A percentile compares a stretch with the other conserved stretches of the same genome.
Evolutionary conservation across 768 basidiomycete species (phyloP).

Genomic region (Nidularia pulvinata): DNA sequence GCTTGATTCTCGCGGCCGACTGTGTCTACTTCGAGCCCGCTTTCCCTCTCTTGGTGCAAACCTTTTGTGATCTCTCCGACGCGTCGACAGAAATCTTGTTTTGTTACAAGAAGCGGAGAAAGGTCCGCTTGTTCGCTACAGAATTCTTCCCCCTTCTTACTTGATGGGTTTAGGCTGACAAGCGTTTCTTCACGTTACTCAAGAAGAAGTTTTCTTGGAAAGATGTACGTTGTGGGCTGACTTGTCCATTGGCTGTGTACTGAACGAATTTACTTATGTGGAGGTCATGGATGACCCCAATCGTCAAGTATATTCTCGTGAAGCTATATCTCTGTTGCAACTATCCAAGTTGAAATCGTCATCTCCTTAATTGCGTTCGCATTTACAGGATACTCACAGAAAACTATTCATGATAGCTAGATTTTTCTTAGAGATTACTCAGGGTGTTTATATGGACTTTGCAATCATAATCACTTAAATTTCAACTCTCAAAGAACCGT

Average conservation of each 20-base stretch:
- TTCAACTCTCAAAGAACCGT: too few relatives aligned
- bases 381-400: not conserved
- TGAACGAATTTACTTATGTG: not conserved
- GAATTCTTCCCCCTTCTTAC: not conserved
- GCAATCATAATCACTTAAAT: not conserved
- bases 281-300: constrained; percentile 69
- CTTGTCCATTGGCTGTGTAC: not conserved
- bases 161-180: constrained; percentile 66
- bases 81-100: constrained; percentile 72
- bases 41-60: constrained; percentile 84
- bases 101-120: constrained; percentile 93
- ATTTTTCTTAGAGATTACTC: not conserved
- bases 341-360: constrained; percentile 30
- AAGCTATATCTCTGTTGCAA: constrained; percentile 65
- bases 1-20: constrained; percentile 87
- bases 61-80: constrained; percentile 64
- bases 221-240: constrained; percentile 39
- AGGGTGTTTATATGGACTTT: not conserved
- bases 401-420: not conserved
- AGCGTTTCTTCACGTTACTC: constrained; percentile 79
- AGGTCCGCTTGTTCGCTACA: constrained; percentile 40
- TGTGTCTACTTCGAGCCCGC: constrained; percentile 97
- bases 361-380: not conserved
- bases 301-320: constrained; percentile 54
- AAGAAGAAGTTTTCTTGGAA: constrained; percentile 78